Evolutionary conservation across 257 asterid genomes (phyloP), one percentile per base, ranked within the genome.

Genomic region (Salvia splendens): DNA sequence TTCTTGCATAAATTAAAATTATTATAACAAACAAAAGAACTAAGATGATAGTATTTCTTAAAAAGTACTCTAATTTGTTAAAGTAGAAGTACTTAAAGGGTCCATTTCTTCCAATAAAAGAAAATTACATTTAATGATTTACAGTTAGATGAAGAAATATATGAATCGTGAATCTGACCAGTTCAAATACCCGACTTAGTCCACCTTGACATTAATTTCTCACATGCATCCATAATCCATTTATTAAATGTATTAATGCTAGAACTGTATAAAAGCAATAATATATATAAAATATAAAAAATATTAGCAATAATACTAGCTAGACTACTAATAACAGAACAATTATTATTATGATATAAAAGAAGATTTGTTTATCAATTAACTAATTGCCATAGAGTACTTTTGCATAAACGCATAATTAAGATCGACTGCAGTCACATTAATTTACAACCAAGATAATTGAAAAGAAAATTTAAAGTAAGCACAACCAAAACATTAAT

Each of bases 161-260:
- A 35, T 33, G 40, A 17, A 7, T 3, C 20, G 20, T 55, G 49
- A 35, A 60, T 36, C 16, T 7, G 15, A 49, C 43, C 11, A 33
- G 65, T 65, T 66, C 24, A 50, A 72, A 38, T 40, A 32, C 2
- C 48, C 42, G 65, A 73, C 64, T 42, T 1, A 42, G 76, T 51
- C 78, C 53, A 8, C 53, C 59, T 47, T 35, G 6, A 17, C 47
- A 60, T 67, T 40, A 73, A 67, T 53, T 20, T 55, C 11, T 45
- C 78, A 68, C 67, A 62, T 74, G 71, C 62, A 28, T 4, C 12
- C 28, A 65, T 47, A 45, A 15, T 4, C 7, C 15, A 64, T 46
- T 54, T 3, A 20, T 46, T 28, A 4, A 36, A 58, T 16, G 12
- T 30, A 55, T 9, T 55, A 41, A 12, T 38, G 16, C 20, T 28